Percentiles rank a stretch among this genome's conserved stretches.
These are phyloP conservation scores for Neofusicoccum sp. DNA, from an alignment of 2,329 filamentous ascomycete genomes.

Conservation along the genomic window DNA sequence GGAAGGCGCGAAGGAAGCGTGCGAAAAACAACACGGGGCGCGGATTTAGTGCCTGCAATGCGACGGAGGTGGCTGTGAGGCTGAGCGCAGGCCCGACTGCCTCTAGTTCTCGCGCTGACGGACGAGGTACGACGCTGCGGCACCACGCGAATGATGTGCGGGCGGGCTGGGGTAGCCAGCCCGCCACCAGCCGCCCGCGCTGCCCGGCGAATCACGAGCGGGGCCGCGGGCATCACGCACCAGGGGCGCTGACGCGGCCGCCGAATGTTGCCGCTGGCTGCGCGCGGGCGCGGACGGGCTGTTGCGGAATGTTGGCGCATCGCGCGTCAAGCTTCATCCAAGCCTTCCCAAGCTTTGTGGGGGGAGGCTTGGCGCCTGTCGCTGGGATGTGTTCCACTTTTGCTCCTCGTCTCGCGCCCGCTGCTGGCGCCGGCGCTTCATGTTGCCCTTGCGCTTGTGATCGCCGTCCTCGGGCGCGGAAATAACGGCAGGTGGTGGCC, in stretches of 20 bases:
- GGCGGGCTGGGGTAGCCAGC: neutral
- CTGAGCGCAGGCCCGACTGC: neutral
- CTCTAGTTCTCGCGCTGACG: neutral
- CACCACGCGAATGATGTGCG: neutral
- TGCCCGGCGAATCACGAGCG: neutral
- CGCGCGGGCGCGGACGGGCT: neutral
- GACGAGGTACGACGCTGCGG: neutral
- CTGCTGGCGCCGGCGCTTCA: neutral
- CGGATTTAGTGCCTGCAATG: neutral
- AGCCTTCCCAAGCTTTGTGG: slow-evolving; percentile 13
- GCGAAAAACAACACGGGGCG: neutral
- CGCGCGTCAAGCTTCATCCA: neutral
- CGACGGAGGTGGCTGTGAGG: slow-evolving; percentile 10
- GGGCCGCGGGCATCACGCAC: no score
- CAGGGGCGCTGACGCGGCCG: neutral
- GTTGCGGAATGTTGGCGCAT: neutral
- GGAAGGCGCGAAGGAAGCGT: neutral
- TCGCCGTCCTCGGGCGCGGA: no score
- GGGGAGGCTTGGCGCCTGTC: neutral
- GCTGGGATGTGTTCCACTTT: no score
- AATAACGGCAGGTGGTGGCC: no score
- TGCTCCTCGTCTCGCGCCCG: neutral
- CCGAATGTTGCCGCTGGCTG: neutral
- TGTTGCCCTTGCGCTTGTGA: no score
- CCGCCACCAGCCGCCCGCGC: neutral